Percentiles rank a stretch among this genome's conserved stretches.
Evolutionary conservation across 2,329 filamentous ascomycete genomes (phyloP).

Genomic region (Aspergillus puulaauensis): DNA sequence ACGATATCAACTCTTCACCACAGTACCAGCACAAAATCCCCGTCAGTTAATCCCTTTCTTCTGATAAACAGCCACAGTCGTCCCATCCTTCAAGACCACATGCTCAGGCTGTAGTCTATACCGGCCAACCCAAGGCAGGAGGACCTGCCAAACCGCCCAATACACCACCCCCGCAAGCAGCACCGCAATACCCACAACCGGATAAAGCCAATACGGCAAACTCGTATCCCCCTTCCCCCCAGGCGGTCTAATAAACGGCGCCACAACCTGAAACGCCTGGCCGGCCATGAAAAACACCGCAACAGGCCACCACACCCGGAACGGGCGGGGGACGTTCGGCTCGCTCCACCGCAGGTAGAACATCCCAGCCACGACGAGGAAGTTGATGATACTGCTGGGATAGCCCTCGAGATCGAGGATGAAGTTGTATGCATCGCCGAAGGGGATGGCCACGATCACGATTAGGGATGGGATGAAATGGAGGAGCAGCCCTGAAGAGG

Average conservation of each 20-base stretch:
- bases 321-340: not conserved
- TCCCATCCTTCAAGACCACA: conserved; percentile 3
- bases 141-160: not conserved
- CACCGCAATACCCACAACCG: not conserved
- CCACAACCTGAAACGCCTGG: conserved; percentile 3
- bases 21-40: too few relatives aligned
- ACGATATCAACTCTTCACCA: too few relatives aligned
- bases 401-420: conserved; percentile 17
- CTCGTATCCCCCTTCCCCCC: conserved; percentile 2
- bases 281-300: conserved; percentile 3
- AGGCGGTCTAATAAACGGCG: conserved; percentile 1
- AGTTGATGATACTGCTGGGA: not conserved
- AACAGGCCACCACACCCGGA: conserved; percentile 2
- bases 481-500: conserved; percentile 14
- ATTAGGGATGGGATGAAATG: conserved; percentile 21
- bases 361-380: not conserved
- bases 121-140: not conserved
- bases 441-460: conserved; percentile 25
- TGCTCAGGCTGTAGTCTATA: conserved; percentile 2
- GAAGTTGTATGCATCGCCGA: conserved; percentile 24
- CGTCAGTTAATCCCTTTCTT: not conserved
- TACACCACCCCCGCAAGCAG: not conserved
- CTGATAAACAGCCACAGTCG: not conserved
- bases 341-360: conserved; percentile 1
- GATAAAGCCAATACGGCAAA: conserved; percentile 3